These are phyloP conservation scores for Pseudonectria buxi DNA, from an alignment of 2,329 filamentous ascomycete genomes.

Conservation along the genomic window DNA sequence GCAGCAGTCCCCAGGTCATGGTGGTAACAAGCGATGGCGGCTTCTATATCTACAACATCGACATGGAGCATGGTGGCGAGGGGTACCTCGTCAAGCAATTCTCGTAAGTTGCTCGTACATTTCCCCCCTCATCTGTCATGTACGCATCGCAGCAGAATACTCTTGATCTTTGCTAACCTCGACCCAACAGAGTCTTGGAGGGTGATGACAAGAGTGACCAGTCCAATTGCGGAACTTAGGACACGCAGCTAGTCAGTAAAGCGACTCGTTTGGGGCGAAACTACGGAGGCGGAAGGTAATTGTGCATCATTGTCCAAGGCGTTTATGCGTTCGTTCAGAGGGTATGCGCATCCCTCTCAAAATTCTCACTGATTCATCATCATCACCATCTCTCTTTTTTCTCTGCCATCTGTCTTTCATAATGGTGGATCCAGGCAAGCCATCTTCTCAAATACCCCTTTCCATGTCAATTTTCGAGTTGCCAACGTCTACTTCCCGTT, in stretches of 20 bases:
- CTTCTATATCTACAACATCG: slow-evolving; percentile 92
- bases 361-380: slow-evolving; percentile 3
- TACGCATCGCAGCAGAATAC: too few relatives aligned
- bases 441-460: slow-evolving; percentile 8
- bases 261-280: background rate
- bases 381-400: background rate
- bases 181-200: slow-evolving; percentile 40
- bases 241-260: background rate
- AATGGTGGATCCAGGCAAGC: too few relatives aligned
- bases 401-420: background rate
- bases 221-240: slow-evolving; percentile 35
- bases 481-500: slow-evolving; percentile 7
- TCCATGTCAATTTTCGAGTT: background rate
- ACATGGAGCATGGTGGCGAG: slow-evolving; percentile 90
- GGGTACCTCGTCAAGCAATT: slow-evolving; percentile 87
- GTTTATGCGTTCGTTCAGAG: slow-evolving; percentile 1
- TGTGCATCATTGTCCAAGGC: too few relatives aligned
- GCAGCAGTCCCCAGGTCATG: slow-evolving; percentile 92
- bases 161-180: too few relatives aligned
- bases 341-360: slow-evolving; percentile 6
- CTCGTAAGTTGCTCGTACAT: slow-evolving; percentile 66
- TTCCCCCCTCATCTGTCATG: background rate
- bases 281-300: too few relatives aligned
- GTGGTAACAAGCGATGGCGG: slow-evolving; percentile 93
- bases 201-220: slow-evolving; percentile 48